Conservation (phyloP, 2,329 filamentous ascomycete genomes). For the Aspergillus vadensis region DNA sequence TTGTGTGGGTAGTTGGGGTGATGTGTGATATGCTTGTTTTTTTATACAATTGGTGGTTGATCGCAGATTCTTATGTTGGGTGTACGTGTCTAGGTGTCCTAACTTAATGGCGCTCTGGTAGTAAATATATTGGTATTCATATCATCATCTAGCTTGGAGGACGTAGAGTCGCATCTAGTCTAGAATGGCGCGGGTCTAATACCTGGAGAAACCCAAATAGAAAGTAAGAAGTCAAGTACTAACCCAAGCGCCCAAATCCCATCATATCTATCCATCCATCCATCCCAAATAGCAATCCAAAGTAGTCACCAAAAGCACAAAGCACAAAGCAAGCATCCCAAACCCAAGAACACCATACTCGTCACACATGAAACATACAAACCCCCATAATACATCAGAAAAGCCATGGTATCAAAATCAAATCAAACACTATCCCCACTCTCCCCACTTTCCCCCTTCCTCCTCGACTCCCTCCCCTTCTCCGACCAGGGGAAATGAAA, state of each 20-base stretch:
- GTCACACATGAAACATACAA: no score
- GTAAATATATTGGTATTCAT: no score
- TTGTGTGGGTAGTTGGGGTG: no score
- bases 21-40: no score
- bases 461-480: conserved; percentile 54
- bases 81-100: no score
- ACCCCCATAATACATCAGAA: no score
- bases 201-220: neutral
- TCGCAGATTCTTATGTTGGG: no score
- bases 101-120: no score
- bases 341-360: neutral
- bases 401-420: no score
- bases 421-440: neutral
- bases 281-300: neutral
- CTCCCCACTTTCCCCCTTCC: neutral
- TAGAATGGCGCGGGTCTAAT: neutral
- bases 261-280: neutral
- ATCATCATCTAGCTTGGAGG: no score
- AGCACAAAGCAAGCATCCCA: neutral
- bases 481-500: conserved; percentile 91
- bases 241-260: neutral
- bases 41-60: no score
- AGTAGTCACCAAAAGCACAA: neutral
- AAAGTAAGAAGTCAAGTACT: neutral
- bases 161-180: no score